phyloP scores from a whole-genome alignment of 805 yeast species.

The Barnettozyma botsteinii region DNA sequence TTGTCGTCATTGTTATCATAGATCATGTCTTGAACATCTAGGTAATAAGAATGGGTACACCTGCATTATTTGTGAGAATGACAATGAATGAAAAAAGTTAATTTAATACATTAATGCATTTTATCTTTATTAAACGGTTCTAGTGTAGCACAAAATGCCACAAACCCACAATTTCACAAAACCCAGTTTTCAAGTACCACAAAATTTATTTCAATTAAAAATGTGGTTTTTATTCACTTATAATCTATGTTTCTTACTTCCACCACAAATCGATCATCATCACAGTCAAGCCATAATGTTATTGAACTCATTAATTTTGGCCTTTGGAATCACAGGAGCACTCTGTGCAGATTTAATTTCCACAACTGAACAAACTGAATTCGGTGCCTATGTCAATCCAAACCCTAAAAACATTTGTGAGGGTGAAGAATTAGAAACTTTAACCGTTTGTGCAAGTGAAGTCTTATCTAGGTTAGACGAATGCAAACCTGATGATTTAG shows the following conservation, averaged over 20 bases:
- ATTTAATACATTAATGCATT: neutral
- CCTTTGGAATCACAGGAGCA: slow-evolving; percentile 1
- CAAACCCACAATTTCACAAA: too few relatives aligned
- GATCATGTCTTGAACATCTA: slow-evolving; percentile 46
- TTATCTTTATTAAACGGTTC: too few relatives aligned
- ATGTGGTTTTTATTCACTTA: slow-evolving; percentile 1
- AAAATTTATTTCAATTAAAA: neutral
- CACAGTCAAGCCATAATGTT: slow-evolving; percentile 10
- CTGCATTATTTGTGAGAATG: slow-evolving; percentile 38
- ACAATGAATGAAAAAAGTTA: neutral
- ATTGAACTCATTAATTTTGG: slow-evolving; percentile 5
- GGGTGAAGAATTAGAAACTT: slow-evolving; percentile 37
- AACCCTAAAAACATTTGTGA: slow-evolving; percentile 41
- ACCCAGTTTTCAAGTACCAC: too few relatives aligned
- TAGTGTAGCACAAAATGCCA: too few relatives aligned
- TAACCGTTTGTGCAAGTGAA: slow-evolving; percentile 41
- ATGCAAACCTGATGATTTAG: slow-evolving; percentile 48
- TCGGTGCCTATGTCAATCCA: slow-evolving; percentile 41
- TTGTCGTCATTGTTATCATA: slow-evolving; percentile 65
- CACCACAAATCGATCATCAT: too few relatives aligned
- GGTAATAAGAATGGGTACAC: slow-evolving; percentile 28
- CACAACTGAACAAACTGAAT: slow-evolving; percentile 25
- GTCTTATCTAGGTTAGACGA: slow-evolving; percentile 41
- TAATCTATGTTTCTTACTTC: too few relatives aligned
- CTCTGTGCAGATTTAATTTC: slow-evolving; percentile 16